A percentile compares a stretch with the other conserved stretches of the same genome.
phyloP scores from a whole-genome alignment of 2,329 filamentous ascomycete genomes.

The Venturia pyrina region DNA sequence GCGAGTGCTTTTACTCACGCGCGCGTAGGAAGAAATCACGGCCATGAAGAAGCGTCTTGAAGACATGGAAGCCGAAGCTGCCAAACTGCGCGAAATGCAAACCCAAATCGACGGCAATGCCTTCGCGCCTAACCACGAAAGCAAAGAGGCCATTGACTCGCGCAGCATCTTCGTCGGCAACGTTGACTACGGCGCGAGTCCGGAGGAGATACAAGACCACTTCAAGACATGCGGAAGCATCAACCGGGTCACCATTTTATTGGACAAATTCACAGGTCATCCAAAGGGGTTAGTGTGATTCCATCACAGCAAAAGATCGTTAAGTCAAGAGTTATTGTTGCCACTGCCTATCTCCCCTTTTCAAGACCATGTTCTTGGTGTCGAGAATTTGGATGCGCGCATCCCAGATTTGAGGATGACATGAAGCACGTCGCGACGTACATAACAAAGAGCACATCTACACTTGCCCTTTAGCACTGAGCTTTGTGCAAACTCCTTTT shows the following conservation, averaged over 20 bases:
- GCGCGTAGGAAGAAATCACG: background rate
- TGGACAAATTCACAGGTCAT: conserved; percentile 98
- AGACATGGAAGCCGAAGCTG: conserved; percentile 49
- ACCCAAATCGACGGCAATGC: conserved; percentile 68
- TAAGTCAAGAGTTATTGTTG: conserved; percentile 9
- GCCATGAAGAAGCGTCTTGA: conserved; percentile 42
- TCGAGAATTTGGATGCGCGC: background rate
- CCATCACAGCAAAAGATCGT: conserved; percentile 4
- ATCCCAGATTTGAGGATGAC: background rate
- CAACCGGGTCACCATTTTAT: conserved; percentile 91
- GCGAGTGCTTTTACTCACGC: background rate
- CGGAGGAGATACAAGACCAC: conserved; percentile 96
- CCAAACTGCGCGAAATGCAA: conserved; percentile 46
- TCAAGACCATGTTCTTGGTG: background rate
- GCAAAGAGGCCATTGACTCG: conserved; percentile 90
- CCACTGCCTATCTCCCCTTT: background rate
- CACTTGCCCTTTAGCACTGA: conserved; percentile 14
- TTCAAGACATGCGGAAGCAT: conserved; percentile 97
- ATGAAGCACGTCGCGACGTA: background rate
- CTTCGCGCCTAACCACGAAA: conserved; percentile 41
- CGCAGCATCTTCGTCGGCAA: conserved; percentile 98
- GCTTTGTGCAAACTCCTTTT: conserved; percentile 16
- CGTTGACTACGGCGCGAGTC: conserved; percentile 93
- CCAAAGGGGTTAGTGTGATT: conserved; percentile 77
- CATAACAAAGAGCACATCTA: background rate